Percentiles rank a stretch among this genome's conserved stretches.
Evolutionary conservation across 306 rosid genomes (phyloP).

Genomic region (Luffa acutangula): DNA sequence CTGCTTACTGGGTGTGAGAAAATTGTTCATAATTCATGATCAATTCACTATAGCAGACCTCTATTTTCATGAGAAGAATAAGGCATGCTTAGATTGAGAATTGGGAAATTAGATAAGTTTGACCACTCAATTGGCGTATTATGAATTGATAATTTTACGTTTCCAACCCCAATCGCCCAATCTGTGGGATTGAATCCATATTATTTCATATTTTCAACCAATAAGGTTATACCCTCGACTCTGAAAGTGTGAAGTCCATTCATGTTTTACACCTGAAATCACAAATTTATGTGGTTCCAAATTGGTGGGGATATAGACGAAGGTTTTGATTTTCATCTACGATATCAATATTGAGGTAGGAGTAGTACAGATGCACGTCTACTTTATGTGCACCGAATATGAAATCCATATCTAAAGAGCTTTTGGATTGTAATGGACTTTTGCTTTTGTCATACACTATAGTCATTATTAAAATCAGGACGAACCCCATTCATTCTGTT

Average conservation of each 20-base stretch:
- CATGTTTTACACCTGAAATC: neutral
- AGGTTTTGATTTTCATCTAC: neutral
- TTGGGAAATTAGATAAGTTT: neutral
- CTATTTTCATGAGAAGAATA: neutral
- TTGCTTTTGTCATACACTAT: neutral
- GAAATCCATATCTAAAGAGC: neutral
- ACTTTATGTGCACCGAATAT: neutral
- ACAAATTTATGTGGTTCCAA: neutral
- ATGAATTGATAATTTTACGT: neutral
- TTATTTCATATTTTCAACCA: neutral
- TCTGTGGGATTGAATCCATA: neutral
- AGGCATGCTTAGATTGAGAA: neutral
- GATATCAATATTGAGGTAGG: neutral
- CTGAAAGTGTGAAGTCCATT: neutral
- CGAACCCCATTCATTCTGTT: too few species aligned
- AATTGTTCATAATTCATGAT: neutral
- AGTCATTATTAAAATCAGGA: neutral
- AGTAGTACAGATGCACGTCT: neutral
- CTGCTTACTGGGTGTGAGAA: neutral
- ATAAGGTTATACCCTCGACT: neutral
- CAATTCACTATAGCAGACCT: neutral
- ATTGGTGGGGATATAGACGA: neutral
- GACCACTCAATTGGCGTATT: neutral
- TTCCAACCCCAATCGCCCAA: too few species aligned
- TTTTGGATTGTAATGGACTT: neutral